phyloP scores from a whole-genome alignment of 306 rosid species.

The Astragalus glycyphyllos region DNA sequence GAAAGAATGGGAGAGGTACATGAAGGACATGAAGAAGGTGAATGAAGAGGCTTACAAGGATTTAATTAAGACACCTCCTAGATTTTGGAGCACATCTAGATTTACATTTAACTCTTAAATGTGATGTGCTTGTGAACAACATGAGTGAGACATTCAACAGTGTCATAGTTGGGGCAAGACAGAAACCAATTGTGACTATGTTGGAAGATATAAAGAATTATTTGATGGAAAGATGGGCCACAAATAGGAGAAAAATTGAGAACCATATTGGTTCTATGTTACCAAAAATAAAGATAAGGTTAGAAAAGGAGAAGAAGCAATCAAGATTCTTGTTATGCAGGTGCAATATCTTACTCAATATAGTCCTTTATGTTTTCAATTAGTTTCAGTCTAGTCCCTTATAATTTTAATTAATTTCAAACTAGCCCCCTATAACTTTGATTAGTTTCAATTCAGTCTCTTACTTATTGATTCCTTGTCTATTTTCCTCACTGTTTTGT shows the following conservation, averaged over 20 bases:
- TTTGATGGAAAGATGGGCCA: background rate
- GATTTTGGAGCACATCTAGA: background rate
- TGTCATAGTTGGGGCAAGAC: background rate
- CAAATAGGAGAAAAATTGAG: background rate
- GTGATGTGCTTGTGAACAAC: background rate
- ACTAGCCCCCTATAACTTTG: too few species aligned
- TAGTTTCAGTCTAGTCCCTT: too few species aligned
- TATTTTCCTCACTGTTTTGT: too few species aligned
- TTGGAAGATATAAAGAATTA: background rate
- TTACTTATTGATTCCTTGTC: too few species aligned
- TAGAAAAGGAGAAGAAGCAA: background rate
- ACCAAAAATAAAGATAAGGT: background rate
- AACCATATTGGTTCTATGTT: background rate
- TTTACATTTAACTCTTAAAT: background rate
- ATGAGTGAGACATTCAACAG: background rate
- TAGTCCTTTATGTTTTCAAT: too few species aligned
- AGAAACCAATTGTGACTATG: background rate
- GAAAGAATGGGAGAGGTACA: background rate
- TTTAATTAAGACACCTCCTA: background rate
- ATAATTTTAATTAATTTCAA: too few species aligned
- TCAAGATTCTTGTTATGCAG: background rate
- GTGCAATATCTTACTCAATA: too few species aligned
- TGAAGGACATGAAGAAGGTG: background rate
- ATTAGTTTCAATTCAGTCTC: too few species aligned
- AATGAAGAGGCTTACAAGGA: background rate